Evolutionary conservation across 108 stramenopile species (phyloP).

Genomic region (Chaetoceros tenuissimus): DNA sequence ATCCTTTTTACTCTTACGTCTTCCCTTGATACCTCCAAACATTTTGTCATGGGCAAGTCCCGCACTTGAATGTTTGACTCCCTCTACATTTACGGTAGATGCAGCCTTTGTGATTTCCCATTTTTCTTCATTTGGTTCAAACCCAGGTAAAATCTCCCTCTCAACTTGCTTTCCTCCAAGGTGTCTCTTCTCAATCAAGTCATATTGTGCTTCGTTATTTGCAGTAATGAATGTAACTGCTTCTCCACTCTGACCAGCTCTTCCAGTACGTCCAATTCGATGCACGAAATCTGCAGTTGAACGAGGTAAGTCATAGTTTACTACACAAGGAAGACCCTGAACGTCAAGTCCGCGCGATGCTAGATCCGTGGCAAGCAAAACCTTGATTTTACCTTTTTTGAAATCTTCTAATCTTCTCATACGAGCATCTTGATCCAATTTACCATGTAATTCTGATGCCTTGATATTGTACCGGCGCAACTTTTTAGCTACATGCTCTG

Average conservation of each 20-base stretch:
- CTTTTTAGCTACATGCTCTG: conserved; percentile 75
- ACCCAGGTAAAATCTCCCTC: conserved; percentile 3
- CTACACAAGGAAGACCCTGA: conserved; percentile 69
- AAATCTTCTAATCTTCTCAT: conserved; percentile 74
- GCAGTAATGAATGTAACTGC: conserved; percentile 87
- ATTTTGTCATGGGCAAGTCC: conserved; percentile 68
- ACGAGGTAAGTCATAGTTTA: conserved; percentile 88
- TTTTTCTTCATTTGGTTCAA: conserved; percentile 36
- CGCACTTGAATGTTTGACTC: conserved; percentile 38
- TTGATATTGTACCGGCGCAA: conserved; percentile 62
- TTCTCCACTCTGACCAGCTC: conserved; percentile 84
- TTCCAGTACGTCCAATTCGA: conserved; percentile 91
- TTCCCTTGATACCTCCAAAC: conserved; percentile 73
- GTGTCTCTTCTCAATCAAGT: conserved; percentile 61
- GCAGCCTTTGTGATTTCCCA: conserved; percentile 36
- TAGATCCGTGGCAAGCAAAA: conserved; percentile 92
- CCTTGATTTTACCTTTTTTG: conserved; percentile 60
- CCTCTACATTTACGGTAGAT: conserved; percentile 26
- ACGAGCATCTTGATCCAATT: conserved; percentile 86
- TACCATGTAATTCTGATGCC: conserved; percentile 89
- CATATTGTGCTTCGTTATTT: conserved; percentile 50
- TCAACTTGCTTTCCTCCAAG: neutral
- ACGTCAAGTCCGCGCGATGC: conserved; percentile 95
- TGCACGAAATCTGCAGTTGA: conserved; percentile 87
- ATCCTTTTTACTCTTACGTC: conserved; percentile 73